Evolutionary conservation across 257 asterid genomes (phyloP), one percentile per base, ranked within the genome.

Genomic region (Penstemon barbatus): DNA sequence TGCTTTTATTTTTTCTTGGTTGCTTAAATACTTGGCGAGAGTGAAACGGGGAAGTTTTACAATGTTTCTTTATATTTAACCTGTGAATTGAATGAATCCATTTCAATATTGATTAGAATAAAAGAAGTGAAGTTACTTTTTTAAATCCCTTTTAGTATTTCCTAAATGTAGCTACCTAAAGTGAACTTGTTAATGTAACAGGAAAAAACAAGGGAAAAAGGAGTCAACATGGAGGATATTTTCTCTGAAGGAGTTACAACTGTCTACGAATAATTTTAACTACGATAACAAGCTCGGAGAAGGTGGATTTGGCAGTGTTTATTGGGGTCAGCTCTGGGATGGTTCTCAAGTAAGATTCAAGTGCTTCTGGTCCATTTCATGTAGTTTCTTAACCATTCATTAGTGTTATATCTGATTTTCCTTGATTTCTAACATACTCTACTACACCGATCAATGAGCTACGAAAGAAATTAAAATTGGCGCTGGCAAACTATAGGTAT

Each of bases 281-380:
- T 93, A 93, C 38, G 99, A 93, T 71, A 93, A 90, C 92, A 93
- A 93, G 91, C 97, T 93, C 18, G 99, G 97, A 63, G 99, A 93
- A 89, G 97, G 99, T 79, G 96, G 95, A 77, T 90, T 93, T 60
- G 99, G 99, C 49, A 88, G 99, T 80, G 97, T 93, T 72, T 93
- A 93, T 74, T 93, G 99, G 99, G 99, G 99, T 69, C 99, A 93
- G 76, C 89, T 87, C 15, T 93, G 97, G 97, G 99, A 93, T 82
- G 99, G 96, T 46, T 93, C 99, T 74, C 97, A 93, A 80, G 99
- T 93, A 76, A 76, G 80, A 58, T 63, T 5, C 41, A 61, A 57
- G 36, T 40, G 18, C 54, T 49, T 74, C 61, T 55, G 62, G 5
- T 65, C 51, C 4, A 13, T 12, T 74, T 76, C 25, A 3, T 72